phyloP scores from a whole-genome alignment of 1,284 basidiomycete species.

The Amylostereum chailletii region DNA sequence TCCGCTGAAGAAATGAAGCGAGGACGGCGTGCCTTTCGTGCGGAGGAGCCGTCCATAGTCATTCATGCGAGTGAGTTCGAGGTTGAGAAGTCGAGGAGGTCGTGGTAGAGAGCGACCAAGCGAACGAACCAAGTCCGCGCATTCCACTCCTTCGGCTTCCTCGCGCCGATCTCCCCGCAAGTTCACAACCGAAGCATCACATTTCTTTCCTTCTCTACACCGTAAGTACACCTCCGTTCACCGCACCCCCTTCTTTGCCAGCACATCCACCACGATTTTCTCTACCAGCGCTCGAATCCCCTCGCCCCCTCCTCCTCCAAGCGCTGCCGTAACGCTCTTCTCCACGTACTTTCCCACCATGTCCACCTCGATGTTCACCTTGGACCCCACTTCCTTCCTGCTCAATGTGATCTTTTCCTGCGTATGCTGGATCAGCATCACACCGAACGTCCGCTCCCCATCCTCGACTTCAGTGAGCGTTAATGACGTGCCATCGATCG shows the following conservation, averaged over 20 bases:
- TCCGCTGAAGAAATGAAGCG: too few species aligned
- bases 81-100: too few species aligned
- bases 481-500: slow-evolving; percentile 91
- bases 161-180: too few species aligned
- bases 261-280: slow-evolving; percentile 60
- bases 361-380: slow-evolving; percentile 93
- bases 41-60: too few species aligned
- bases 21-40: too few species aligned
- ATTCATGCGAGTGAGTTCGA: too few species aligned
- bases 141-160: too few species aligned
- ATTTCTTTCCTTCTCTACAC: too few species aligned
- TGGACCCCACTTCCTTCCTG: slow-evolving; percentile 67
- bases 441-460: slow-evolving; percentile 60
- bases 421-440: slow-evolving; percentile 96
- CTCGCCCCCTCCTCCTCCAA: slow-evolving; percentile 51
- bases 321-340: slow-evolving; percentile 71
- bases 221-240: too few species aligned
- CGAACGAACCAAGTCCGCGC: too few species aligned
- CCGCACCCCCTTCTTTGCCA: slow-evolving; percentile 41
- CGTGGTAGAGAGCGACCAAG: too few species aligned
- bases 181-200: too few species aligned
- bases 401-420: slow-evolving; percentile 84
- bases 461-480: slow-evolving; percentile 86
- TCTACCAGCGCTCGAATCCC: slow-evolving; percentile 57
- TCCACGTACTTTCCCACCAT: slow-evolving; percentile 86